phyloP scores from a whole-genome alignment of 148 eudicot species.

The Chenopodium berlandieri region DNA sequence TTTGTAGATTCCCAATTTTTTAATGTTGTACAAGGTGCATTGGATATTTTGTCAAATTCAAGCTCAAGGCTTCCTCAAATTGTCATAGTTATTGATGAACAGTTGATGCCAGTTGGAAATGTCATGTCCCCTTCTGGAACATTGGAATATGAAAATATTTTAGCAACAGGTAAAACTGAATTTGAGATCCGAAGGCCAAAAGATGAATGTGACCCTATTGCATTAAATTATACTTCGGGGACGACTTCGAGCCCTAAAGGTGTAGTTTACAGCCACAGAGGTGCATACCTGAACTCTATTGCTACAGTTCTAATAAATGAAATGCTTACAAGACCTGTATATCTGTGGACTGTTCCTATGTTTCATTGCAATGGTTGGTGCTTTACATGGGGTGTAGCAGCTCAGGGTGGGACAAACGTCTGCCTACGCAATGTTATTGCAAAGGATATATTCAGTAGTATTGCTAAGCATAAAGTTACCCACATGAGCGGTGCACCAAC shows the following conservation, averaged over 20 bases:
- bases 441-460: constrained; percentile 37
- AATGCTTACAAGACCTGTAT: constrained; percentile 52
- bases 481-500: constrained; percentile 65
- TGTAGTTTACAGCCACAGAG: constrained; percentile 76
- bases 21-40: constrained; percentile 26
- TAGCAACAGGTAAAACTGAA: constrained; percentile 42
- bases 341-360: constrained; percentile 80
- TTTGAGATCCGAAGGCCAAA: constrained; percentile 49
- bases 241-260: constrained; percentile 85
- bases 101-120: constrained; percentile 2
- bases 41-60: constrained; percentile 30
- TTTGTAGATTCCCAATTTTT: constrained; percentile 43
- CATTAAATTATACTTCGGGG: constrained; percentile 75
- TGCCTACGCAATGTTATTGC: constrained; percentile 50
- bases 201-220: constrained; percentile 72
- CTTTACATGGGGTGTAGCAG: constrained; percentile 60
- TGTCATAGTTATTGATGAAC: constrained; percentile 43
- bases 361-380: constrained; percentile 85
- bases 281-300: constrained; percentile 71
- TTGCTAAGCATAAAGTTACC: constrained; percentile 47
- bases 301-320: constrained; percentile 55
- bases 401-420: constrained; percentile 62
- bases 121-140: constrained; percentile 5
- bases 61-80: constrained; percentile 42
- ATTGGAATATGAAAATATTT: constrained; percentile 49